Base-by-base conservation (phyloP, 768 basidiomycete species). In the Jaapia argillacea region DNA sequence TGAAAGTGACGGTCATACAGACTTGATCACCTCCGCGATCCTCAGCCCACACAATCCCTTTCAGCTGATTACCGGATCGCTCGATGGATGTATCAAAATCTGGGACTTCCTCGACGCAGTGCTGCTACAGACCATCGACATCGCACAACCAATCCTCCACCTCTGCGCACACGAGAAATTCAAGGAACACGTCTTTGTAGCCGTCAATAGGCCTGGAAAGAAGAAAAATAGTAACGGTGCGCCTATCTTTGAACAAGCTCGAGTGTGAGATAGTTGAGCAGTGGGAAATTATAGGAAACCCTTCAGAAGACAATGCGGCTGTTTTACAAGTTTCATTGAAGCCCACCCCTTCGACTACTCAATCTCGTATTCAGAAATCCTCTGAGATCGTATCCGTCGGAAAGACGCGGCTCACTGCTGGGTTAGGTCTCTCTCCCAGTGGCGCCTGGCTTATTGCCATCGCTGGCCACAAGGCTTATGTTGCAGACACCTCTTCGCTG, bases 81-180 rank as follows among this genome's bases (percentile, higher is more conserved):
- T 80, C 46, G 85, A 91, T 51, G 94, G 92, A n/a, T 72, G 71
- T 26, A 62, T 98, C 48, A 77, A 86, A 58, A 65, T 96, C 21
- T 99, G 96, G 96, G 91, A 98, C 63, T 93, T 85, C 60, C 65
- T 93, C 27, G 92, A 96, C 46, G 91, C 81, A 4, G 67, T 71
- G 5, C 64, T 96, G 7, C 66, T 97, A 46, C 77, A 80, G 47
- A 86, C 81, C 2, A 74, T 96, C 48, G 70, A 77, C 45, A 55
- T 90, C 36, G 70, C 70, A 23, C 75, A 83, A 46, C 78, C 83
- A 12, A 79, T 93, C 51, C 73, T 77, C 49, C 72, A 75, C 52
- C 62, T 92, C 43, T 81, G 83, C 46, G 77, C 75, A 0, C 87
- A 90, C 54, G 72, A 78, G 49, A 66, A 70, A 44, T 74, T 81